These are phyloP conservation scores for Linanthus parryae DNA, from an alignment of 148 eudicot species.

Conservation along the genomic window DNA sequence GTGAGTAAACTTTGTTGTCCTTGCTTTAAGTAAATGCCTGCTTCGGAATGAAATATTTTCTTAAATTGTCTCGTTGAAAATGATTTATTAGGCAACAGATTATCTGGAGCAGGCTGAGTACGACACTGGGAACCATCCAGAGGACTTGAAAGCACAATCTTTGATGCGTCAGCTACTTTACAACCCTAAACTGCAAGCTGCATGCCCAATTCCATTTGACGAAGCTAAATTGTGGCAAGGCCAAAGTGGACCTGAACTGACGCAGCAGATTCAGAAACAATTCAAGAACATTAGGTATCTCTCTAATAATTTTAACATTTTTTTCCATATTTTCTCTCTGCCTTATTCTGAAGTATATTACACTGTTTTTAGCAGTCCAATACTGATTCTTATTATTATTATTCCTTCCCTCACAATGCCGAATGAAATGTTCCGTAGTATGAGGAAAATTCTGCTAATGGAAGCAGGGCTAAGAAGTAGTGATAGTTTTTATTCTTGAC, in stretches of 20 bases:
- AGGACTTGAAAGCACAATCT: constrained; percentile 84
- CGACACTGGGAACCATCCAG: constrained; percentile 77
- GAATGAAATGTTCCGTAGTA: too few species aligned
- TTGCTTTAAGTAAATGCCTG: background rate
- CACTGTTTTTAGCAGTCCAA: too few species aligned
- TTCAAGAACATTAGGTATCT: constrained; percentile 75
- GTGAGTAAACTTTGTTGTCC: constrained; percentile 26
- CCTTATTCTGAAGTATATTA: too few species aligned
- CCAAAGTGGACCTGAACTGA: constrained; percentile 82
- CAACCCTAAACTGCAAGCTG: constrained; percentile 66
- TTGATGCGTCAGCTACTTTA: constrained; percentile 70
- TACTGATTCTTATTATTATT: too few species aligned
- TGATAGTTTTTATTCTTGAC: constrained; percentile 1
- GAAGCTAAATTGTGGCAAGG: constrained; percentile 98
- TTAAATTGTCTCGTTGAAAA: background rate
- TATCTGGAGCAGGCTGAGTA: constrained; percentile 94
- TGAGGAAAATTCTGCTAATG: background rate
- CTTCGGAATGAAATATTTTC: background rate
- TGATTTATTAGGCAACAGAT: constrained; percentile 53
- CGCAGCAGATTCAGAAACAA: constrained; percentile 79
- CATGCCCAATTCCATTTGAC: constrained; percentile 95
- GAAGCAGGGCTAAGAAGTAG: background rate
- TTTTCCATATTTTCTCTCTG: too few species aligned
- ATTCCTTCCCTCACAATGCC: too few species aligned
- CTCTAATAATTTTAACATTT: constrained; percentile 7